A percentile compares a stretch with the other conserved stretches of the same genome.
These are phyloP conservation scores for Annona cherimola DNA, from an alignment of 164 flowering plant species.

Conservation along the genomic window DNA sequence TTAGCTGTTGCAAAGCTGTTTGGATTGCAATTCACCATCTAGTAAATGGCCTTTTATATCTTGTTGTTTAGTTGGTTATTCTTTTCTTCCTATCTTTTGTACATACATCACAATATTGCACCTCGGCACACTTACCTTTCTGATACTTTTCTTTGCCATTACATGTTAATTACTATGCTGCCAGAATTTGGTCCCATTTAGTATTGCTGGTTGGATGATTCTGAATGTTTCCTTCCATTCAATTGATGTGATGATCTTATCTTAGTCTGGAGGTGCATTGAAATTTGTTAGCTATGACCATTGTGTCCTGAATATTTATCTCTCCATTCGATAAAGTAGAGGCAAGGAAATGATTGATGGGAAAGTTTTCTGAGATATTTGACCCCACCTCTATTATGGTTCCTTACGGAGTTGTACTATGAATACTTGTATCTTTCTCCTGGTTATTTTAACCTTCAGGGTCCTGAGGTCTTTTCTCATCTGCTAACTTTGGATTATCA, in stretches of 20 bases:
- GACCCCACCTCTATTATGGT: not conserved
- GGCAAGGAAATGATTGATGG: not conserved
- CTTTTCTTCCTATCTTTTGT: no score
- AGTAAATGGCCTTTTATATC: no score
- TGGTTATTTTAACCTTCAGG: not conserved
- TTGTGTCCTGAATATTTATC: not conserved
- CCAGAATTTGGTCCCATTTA: not conserved
- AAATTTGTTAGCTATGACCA: not conserved
- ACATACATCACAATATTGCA: no score
- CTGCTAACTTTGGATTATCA: not conserved
- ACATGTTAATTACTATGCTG: not conserved
- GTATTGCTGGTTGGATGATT: not conserved
- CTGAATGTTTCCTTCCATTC: not conserved
- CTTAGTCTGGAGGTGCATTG: not conserved
- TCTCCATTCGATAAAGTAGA: not conserved
- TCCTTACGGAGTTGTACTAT: not conserved
- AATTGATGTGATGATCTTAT: not conserved
- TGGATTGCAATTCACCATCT: no score
- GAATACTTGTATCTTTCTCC: no score
- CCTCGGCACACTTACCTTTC: no score
- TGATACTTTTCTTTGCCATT: not conserved
- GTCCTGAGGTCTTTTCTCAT: not conserved
- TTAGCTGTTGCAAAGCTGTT: no score
- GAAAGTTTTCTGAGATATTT: not conserved
- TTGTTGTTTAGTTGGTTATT: no score